A percentile compares a stretch with the other conserved stretches of the same genome.
Conservation (phyloP, 805 yeast species). For the Jamesozyma hellenica region DNA sequence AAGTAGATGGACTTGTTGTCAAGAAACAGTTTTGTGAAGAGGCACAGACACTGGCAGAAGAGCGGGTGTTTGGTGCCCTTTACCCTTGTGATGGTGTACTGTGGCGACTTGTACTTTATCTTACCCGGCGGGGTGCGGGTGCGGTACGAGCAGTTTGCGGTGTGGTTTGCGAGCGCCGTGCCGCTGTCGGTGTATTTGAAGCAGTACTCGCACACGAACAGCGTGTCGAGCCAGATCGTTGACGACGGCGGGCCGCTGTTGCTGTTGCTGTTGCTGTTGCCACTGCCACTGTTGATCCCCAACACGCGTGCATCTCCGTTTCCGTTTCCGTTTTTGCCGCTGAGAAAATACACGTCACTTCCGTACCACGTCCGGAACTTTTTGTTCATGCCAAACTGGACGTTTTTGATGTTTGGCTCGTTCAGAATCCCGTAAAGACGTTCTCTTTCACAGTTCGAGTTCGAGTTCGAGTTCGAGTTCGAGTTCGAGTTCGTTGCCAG, state of each 20-base stretch:
- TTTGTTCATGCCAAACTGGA: slow-evolving; percentile 52
- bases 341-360: slow-evolving; percentile 70
- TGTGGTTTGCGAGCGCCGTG: slow-evolving; percentile 42
- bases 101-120: slow-evolving; percentile 53
- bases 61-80: slow-evolving; percentile 54
- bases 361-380: slow-evolving; percentile 83
- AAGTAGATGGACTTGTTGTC: slow-evolving; percentile 86
- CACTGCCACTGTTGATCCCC: too few relatives aligned
- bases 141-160: slow-evolving; percentile 35
- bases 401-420: slow-evolving; percentile 51
- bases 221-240: slow-evolving; percentile 44
- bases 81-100: slow-evolving; percentile 51
- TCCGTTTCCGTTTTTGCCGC: too few relatives aligned
- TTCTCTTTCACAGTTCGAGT: slow-evolving; percentile 8
- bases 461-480: too few relatives aligned
- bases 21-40: slow-evolving; percentile 79
- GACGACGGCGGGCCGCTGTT: too few relatives aligned
- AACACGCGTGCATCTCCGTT: too few relatives aligned
- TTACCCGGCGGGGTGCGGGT: slow-evolving; percentile 50
- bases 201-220: slow-evolving; percentile 72
- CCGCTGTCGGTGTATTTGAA: slow-evolving; percentile 61
- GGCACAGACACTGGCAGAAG: slow-evolving; percentile 72
- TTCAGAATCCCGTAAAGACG: slow-evolving; percentile 49
- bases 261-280: background rate
- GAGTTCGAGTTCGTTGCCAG: too few relatives aligned